Evolutionary conservation across 768 basidiomycete genomes (phyloP).

Genomic region (Myochromella boudieri): DNA sequence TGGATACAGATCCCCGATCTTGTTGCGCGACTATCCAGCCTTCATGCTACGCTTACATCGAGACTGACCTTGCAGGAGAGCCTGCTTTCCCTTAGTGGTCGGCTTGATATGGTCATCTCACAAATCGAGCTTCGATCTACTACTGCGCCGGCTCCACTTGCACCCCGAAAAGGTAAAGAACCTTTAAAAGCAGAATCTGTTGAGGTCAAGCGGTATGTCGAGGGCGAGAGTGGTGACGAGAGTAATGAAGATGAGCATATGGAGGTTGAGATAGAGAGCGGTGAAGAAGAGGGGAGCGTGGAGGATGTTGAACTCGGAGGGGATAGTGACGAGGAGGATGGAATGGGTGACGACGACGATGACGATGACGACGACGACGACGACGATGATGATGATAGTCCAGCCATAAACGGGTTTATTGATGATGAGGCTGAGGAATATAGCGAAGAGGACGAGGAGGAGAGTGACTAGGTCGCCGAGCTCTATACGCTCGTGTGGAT

Average conservation of each 20-base stretch:
- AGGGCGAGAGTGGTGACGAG: conserved; percentile 71
- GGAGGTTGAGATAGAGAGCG: conserved; percentile 63
- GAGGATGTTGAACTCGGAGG: conserved; percentile 79
- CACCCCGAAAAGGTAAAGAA: conserved; percentile 38
- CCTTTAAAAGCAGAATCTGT: conserved; percentile 31
- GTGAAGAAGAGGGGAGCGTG: conserved; percentile 70
- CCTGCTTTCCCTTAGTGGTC: conserved; percentile 81
- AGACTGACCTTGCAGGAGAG: conserved; percentile 83
- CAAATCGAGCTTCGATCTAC: conserved; percentile 90
- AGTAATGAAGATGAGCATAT: conserved; percentile 54
- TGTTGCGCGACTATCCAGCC: conserved; percentile 79
- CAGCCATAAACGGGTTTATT: conserved; percentile 49
- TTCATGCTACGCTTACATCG: conserved; percentile 79
- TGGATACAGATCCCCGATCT: conserved; percentile 82
- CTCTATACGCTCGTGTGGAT: conserved; percentile 11
- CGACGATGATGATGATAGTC: conserved; percentile 41
- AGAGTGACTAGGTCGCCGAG: conserved; percentile 42
- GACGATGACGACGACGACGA: conserved; percentile 39
- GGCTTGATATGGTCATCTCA: conserved; percentile 90
- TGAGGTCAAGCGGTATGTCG: conserved; percentile 59
- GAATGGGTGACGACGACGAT: conserved; percentile 35
- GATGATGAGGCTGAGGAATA: conserved; percentile 61
- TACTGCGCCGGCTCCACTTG: conserved; percentile 57
- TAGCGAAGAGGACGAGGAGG: conserved; percentile 44
- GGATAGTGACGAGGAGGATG: conserved; percentile 52